These are phyloP conservation scores for Pelargonium myrrhifolium DNA, from an alignment of 441 rosid species.

Conservation along the genomic window DNA sequence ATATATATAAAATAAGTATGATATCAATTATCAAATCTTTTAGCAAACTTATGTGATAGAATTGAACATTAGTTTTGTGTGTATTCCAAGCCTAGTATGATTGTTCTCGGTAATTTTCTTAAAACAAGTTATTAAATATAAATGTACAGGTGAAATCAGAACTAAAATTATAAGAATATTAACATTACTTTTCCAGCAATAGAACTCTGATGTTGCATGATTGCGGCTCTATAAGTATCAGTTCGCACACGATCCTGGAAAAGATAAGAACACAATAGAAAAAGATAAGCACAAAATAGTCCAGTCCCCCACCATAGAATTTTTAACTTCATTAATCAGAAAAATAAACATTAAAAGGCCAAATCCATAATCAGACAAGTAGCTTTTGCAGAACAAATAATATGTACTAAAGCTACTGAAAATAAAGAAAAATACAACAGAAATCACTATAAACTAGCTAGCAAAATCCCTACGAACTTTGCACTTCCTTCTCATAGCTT, in stretches of 20 bases:
- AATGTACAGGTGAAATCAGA: slow-evolving; percentile 9
- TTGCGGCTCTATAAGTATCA: slow-evolving; percentile 69
- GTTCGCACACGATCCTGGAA: slow-evolving; percentile 83
- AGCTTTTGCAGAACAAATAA: background rate
- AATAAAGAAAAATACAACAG: background rate
- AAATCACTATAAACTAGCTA: background rate
- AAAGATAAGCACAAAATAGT: slow-evolving; percentile 8
- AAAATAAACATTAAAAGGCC: background rate
- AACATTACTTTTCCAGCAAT: slow-evolving; percentile 82
- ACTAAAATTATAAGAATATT: slow-evolving; percentile 16
- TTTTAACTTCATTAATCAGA: background rate
- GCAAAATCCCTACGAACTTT: background rate
- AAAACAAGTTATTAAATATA: slow-evolving; percentile 13
- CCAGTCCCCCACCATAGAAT: slow-evolving; percentile 1
- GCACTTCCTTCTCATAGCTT: background rate
- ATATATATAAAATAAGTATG: too few species aligned
- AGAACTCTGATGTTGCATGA: slow-evolving; percentile 70
- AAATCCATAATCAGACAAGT: background rate
- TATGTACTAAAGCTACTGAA: background rate
- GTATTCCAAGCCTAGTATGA: background rate
- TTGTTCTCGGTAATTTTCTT: background rate
- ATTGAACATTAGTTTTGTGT: background rate
- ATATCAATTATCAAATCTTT: background rate
- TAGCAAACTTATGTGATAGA: background rate
- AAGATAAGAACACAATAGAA: slow-evolving; percentile 13